Evolutionary conservation across 805 yeast species (phyloP), one percentile per base, ranked within the genome.

Genomic region (Priceomyces fermenticarens): DNA sequence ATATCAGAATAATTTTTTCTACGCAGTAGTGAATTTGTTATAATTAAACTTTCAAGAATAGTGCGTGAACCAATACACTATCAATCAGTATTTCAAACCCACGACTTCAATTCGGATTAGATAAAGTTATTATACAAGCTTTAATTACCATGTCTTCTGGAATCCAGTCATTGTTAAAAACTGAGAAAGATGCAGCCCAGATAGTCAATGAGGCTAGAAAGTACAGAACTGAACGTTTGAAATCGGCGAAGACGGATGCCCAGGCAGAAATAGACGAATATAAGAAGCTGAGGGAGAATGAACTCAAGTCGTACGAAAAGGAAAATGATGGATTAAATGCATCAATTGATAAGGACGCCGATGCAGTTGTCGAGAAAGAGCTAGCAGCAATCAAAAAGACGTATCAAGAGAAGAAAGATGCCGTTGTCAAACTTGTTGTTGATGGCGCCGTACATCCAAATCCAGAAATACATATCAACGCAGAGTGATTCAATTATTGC

Each of bases 141-240:
- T 16, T 14, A 32, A 8, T 26, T 15, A 32, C 23, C 16, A 56
- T 55, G 60, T 55, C 60, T 14, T 57, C 64, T 38, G 88, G 88
- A 53, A 82, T 83, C 56, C 86, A 83, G 72, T 80, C 85, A 49
- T 76, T 83, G 44, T 72, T 83, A 46, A 83, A 85, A 75, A 95
- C 98, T 47, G 99, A 93, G 72, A 88, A 86, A 69, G 91, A 88
- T 57, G 98, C 99, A n/a, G 97, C 95, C 54, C 90, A 83, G 54
- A 86, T 90, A 49, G 98, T 93, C 46, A 77, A 90, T 56, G 85
- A 85, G 61, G 97, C 99, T 16, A 87, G 98, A 75, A 77, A 83
- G 54, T 88, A 84, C 72, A 88, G 96, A 67, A 77, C 93, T 32
- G 83, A 80, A 52, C 85, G 89, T 51, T 77, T 93, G 62, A 93